Percentiles rank a stretch among this genome's conserved stretches.
Conservation (phyloP, 768 basidiomycete genomes). For the Tephrocybe sp. region DNA sequence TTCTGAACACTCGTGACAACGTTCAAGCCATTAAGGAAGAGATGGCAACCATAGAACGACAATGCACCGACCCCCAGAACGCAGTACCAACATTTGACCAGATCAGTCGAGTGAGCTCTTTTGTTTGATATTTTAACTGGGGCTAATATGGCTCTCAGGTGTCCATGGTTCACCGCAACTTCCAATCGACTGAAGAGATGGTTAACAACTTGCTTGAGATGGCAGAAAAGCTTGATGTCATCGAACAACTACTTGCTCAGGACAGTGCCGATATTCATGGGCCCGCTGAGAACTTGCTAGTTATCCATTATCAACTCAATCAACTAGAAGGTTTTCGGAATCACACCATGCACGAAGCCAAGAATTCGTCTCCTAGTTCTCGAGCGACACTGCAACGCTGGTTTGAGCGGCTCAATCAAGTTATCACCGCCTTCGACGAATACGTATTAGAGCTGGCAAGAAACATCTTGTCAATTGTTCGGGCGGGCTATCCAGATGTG, state of each 20-base stretch:
- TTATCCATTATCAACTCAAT: conserved; percentile 88
- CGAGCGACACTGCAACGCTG: conserved; percentile 68
- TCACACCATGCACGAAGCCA: conserved; percentile 92
- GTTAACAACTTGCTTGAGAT: conserved; percentile 92
- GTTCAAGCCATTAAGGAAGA: conserved; percentile 84
- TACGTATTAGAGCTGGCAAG: conserved; percentile 77
- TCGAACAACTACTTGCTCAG: conserved; percentile 73
- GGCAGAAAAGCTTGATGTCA: conserved; percentile 75
- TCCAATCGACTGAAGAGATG: conserved; percentile 94
- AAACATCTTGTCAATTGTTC: conserved; percentile 75
- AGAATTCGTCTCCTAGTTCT: conserved; percentile 67
- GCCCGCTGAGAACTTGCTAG: conserved; percentile 83
- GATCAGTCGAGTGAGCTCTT: conserved; percentile 77
- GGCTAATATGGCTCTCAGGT: conserved; percentile 49
- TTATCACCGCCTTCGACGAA: conserved; percentile 81
- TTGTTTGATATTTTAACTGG: neutral
- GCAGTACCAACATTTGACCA: conserved; percentile 89
- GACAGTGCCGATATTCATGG: conserved; percentile 81
- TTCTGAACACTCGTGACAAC: conserved; percentile 72
- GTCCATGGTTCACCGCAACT: conserved; percentile 93
- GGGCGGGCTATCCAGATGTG: conserved; percentile 78
- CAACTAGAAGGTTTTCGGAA: conserved; percentile 93
- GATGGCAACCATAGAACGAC: conserved; percentile 75
- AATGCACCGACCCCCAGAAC: conserved; percentile 73
- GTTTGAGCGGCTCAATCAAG: conserved; percentile 82